Evolutionary conservation across 108 stramenopile species (phyloP).

Genomic region (Discostella stelligeroides): DNA sequence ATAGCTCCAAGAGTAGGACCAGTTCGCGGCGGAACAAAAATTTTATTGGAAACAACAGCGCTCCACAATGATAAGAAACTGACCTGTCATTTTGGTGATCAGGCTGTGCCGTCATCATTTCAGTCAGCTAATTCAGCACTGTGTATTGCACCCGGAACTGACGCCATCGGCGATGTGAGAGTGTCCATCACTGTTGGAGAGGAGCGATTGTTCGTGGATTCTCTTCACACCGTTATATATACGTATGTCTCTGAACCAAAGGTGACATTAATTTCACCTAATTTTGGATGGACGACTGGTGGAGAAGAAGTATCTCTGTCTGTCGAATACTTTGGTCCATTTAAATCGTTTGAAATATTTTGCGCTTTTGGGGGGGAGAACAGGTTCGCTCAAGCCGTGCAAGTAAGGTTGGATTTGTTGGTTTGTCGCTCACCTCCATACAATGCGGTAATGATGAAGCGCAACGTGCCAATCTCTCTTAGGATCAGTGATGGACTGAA

Average conservation of each 20-base stretch:
- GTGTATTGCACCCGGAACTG: slow-evolving; percentile 19
- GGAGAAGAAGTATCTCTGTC: slow-evolving; percentile 13
- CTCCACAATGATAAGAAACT: slow-evolving; percentile 8
- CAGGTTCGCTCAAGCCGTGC: slow-evolving; percentile 10
- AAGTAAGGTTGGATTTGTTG: background rate
- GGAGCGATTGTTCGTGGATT: slow-evolving; percentile 17
- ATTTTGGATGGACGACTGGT: slow-evolving; percentile 38
- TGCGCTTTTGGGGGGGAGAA: slow-evolving; percentile 33
- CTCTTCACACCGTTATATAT: slow-evolving; percentile 12
- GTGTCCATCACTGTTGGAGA: slow-evolving; percentile 45
- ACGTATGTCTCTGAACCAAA: slow-evolving; percentile 29
- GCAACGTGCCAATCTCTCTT: slow-evolving; percentile 18
- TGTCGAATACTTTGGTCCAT: slow-evolving; percentile 29
- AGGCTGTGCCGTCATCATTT: slow-evolving; percentile 19
- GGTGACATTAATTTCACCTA: slow-evolving; percentile 20
- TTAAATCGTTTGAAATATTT: background rate
- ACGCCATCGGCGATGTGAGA: background rate
- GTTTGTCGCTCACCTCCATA: slow-evolving; percentile 20
- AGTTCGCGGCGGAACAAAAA: slow-evolving; percentile 14
- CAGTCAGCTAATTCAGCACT: slow-evolving; percentile 19
- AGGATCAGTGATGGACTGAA: slow-evolving; percentile 24
- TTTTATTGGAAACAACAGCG: slow-evolving; percentile 31
- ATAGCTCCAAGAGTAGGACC: slow-evolving; percentile 31
- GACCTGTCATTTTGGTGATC: slow-evolving; percentile 37
- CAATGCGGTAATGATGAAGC: slow-evolving; percentile 6